Conservation (phyloP, 1,284 basidiomycete species). For the Filobasidium uniguttulatum region DNA sequence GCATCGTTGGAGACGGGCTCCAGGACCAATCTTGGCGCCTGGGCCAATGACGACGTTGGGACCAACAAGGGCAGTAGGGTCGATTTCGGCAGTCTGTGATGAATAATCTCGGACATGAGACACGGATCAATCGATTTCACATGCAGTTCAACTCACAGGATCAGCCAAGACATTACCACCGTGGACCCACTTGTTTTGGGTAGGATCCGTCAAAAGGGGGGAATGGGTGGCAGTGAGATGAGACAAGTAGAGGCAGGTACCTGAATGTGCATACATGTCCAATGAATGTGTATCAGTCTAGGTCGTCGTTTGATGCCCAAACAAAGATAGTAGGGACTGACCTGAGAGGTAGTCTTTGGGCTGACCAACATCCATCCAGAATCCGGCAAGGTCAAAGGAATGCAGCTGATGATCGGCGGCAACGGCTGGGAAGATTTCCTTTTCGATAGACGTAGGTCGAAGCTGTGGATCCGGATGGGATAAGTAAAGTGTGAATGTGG, state of each 20-base stretch:
- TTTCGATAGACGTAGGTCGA: conserved; percentile 44
- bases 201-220: conserved; percentile 37
- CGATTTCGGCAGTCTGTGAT: conserved; percentile 38
- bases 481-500: too few species aligned
- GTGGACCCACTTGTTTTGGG: conserved; percentile 40
- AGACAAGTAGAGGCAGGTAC: conserved; percentile 43
- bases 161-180: conserved; percentile 42
- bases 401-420: conserved; percentile 42
- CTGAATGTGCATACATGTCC: too few species aligned
- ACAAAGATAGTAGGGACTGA: conserved; percentile 12
- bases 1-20: conserved; percentile 43
- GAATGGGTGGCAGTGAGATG: conserved; percentile 40
- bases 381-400: conserved; percentile 42
- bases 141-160: conserved; percentile 26
- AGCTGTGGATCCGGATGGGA: conserved; percentile 22
- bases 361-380: conserved; percentile 47
- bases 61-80: conserved; percentile 41
- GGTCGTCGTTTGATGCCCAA: conserved; percentile 14
- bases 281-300: conserved; percentile 1
- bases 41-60: conserved; percentile 45
- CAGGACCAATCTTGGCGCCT: conserved; percentile 40
- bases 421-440: conserved; percentile 43
- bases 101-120: conserved; percentile 2
- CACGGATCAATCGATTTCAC: conserved; percentile 15
- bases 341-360: conserved; percentile 41